A percentile compares a stretch with the other conserved stretches of the same genome.
These are phyloP conservation scores for Thraustotheca clavata DNA, from an alignment of 352 stramenopile species.

Conservation along the genomic window DNA sequence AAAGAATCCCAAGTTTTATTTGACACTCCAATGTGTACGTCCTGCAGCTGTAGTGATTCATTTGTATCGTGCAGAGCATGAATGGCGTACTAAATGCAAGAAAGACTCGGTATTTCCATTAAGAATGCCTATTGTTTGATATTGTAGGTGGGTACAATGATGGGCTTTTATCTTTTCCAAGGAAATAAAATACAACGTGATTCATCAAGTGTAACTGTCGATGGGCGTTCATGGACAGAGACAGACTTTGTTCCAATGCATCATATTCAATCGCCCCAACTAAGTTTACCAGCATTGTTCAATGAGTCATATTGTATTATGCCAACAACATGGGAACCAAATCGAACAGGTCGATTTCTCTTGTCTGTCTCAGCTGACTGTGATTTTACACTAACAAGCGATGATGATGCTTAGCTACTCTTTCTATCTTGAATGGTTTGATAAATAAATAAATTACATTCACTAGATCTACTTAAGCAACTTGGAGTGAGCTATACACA, in stretches of 20 bases:
- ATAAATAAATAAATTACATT: not conserved
- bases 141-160: constrained; percentile 66
- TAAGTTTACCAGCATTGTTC: constrained; percentile 54
- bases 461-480: not conserved
- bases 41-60: constrained; percentile 68
- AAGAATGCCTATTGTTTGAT: not conserved
- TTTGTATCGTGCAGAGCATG: constrained; percentile 67
- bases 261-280: constrained; percentile 48
- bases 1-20: constrained; percentile 79
- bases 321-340: constrained; percentile 81
- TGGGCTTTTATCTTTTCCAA: constrained; percentile 84
- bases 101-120: constrained; percentile 40
- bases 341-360: constrained; percentile 70
- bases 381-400: constrained; percentile 54
- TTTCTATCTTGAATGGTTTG: not conserved
- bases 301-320: constrained; percentile 84
- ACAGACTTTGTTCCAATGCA: constrained; percentile 79
- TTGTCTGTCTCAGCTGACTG: constrained; percentile 74
- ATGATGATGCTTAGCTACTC: not conserved
- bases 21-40: constrained; percentile 62
- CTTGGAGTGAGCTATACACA: constrained; percentile 38
- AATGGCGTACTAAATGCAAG: constrained; percentile 76
- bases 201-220: constrained; percentile 42
- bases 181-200: constrained; percentile 37
- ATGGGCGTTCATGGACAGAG: constrained; percentile 66